Conservation (phyloP, 1,284 basidiomycete genomes). For the Puccinia polysora region DNA sequence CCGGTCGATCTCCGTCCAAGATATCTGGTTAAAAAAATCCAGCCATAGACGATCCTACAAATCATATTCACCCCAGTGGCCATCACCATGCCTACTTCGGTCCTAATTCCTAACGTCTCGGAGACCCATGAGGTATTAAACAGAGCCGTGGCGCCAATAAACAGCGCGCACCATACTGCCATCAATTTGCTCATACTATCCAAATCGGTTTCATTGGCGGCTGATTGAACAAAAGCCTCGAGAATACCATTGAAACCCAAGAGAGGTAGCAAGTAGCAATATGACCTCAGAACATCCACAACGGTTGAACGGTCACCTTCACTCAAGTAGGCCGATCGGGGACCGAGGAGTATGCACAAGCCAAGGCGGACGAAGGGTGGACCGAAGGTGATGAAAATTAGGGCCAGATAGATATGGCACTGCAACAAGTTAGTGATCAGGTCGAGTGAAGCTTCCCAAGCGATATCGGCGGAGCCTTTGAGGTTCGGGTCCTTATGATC, state of each 20-base stretch:
- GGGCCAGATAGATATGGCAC: slow-evolving; percentile 64
- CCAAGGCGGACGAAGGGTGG: slow-evolving; percentile 68
- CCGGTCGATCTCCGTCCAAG: background rate
- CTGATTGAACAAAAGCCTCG: slow-evolving; percentile 80
- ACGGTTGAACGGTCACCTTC: slow-evolving; percentile 68
- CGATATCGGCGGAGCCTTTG: background rate
- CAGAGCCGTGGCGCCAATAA: slow-evolving; percentile 10
- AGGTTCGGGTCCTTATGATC: slow-evolving; percentile 33
- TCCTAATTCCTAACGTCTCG: background rate
- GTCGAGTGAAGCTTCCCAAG: slow-evolving; percentile 39
- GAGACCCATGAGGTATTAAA: slow-evolving; percentile 11
- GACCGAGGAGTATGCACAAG: slow-evolving; percentile 63
- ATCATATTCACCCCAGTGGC: slow-evolving; percentile 38
- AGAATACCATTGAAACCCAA: slow-evolving; percentile 81
- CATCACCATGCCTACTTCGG: slow-evolving; percentile 42
- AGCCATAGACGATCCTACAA: slow-evolving; percentile 26
- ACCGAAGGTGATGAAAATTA: slow-evolving; percentile 65
- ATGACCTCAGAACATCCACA: slow-evolving; percentile 67
- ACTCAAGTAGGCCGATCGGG: slow-evolving; percentile 57
- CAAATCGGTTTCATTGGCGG: slow-evolving; percentile 64
- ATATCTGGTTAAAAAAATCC: slow-evolving; percentile 8
- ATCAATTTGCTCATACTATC: slow-evolving; percentile 62
- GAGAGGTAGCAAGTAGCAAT: slow-evolving; percentile 71
- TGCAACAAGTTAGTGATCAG: slow-evolving; percentile 61
- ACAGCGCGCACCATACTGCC: slow-evolving; percentile 44